Conservation (phyloP, 2,329 filamentous ascomycete genomes). For the Arachnomyces sp. region DNA sequence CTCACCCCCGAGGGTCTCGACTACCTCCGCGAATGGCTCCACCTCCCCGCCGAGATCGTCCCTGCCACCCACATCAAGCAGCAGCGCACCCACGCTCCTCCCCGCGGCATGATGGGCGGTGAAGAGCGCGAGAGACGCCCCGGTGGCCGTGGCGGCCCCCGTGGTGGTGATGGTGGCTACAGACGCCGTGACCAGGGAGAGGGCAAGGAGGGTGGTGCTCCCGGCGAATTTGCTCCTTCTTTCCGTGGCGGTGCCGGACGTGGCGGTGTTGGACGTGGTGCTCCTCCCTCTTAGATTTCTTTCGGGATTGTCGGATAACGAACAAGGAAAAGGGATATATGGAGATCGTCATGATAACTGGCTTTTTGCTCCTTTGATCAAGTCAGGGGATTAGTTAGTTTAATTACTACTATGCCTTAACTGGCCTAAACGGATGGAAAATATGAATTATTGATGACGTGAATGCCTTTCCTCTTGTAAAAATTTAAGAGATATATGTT, state of each 20-base stretch:
- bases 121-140: conserved; percentile 76
- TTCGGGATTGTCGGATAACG: too few relatives aligned
- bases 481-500: too few relatives aligned
- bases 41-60: conserved; percentile 98
- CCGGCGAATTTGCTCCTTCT: conserved; percentile 82
- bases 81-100: conserved; percentile 95
- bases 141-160: conserved; percentile 59
- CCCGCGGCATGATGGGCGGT: conserved; percentile 93
- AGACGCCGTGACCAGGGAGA: conserved; percentile 78
- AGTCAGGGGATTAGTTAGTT: too few relatives aligned
- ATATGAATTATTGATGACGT: too few relatives aligned
- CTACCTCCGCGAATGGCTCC: conserved; percentile 99
- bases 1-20: conserved; percentile 98
- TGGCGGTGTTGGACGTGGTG: conserved; percentile 72
- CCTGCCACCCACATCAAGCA: conserved; percentile 99
- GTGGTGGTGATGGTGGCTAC: conserved; percentile 77
- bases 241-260: conserved; percentile 89
- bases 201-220: conserved; percentile 85
- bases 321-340: too few relatives aligned
- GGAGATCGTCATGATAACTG: too few relatives aligned
- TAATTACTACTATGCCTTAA: too few relatives aligned
- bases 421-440: too few relatives aligned
- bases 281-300: conserved; percentile 42
- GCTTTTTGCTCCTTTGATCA: too few relatives aligned
- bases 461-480: too few relatives aligned